Evolutionary conservation across 1,139 yeast species (phyloP).

Genomic region (Sugiyamaella novakii): DNA sequence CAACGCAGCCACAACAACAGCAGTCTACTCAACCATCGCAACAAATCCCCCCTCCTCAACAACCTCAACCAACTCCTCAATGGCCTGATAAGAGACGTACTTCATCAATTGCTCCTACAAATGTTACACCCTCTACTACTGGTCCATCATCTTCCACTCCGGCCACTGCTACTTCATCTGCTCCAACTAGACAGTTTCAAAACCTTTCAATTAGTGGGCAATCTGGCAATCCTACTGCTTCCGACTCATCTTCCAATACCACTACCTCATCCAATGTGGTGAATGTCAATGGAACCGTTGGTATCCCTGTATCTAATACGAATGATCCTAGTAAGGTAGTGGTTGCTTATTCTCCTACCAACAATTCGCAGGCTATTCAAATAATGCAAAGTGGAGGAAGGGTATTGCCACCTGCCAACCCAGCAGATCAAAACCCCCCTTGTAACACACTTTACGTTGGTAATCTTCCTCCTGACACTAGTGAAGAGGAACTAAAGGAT

Average conservation of each 20-base stretch:
- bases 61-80: slow-evolving; percentile 19
- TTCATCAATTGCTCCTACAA: slow-evolving; percentile 16
- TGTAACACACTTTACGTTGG: slow-evolving; percentile 97
- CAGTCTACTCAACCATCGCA: slow-evolving; percentile 1
- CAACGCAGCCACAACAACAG: slow-evolving; percentile 8
- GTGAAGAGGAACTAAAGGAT: slow-evolving; percentile 87
- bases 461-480: slow-evolving; percentile 94
- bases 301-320: slow-evolving; percentile 11
- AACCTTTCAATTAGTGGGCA: slow-evolving; percentile 23
- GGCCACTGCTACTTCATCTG: slow-evolving; percentile 19
- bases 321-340: slow-evolving; percentile 34
- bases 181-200: slow-evolving; percentile 22
- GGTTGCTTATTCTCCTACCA: slow-evolving; percentile 42
- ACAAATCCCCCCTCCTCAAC: slow-evolving; percentile 22
- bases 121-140: too few species aligned
- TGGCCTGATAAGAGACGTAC: slow-evolving; percentile 22
- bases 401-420: slow-evolving; percentile 94
- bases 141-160: slow-evolving; percentile 10
- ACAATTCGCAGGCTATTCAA: slow-evolving; percentile 39
- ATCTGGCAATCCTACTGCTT: slow-evolving; percentile 4
- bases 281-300: slow-evolving; percentile 10
- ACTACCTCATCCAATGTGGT: slow-evolving; percentile 2
- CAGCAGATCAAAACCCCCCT: slow-evolving; percentile 99
- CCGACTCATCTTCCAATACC: slow-evolving; percentile 1
- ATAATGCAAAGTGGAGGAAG: slow-evolving; percentile 45